Conservation (phyloP, 768 basidiomycete species). For the Podaxis sp. region DNA sequence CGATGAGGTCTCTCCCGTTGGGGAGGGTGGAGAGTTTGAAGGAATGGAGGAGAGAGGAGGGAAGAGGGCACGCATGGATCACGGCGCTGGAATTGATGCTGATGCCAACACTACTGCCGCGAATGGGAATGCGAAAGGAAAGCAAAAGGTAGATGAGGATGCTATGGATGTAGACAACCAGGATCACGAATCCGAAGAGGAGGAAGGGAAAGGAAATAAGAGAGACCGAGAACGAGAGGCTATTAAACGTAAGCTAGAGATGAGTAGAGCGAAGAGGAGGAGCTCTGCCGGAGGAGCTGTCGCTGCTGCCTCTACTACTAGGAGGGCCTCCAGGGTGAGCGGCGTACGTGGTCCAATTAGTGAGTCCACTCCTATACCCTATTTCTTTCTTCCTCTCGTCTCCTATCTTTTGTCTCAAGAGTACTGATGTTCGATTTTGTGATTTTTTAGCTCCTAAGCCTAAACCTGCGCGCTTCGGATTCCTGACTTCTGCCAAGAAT, state of each 20-base stretch:
- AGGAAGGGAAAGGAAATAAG: slow-evolving; percentile 44
- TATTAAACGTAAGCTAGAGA: slow-evolving; percentile 63
- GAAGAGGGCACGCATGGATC: slow-evolving; percentile 36
- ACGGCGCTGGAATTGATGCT: slow-evolving; percentile 27
- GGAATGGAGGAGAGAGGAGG: slow-evolving; percentile 28
- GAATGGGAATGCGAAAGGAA: slow-evolving; percentile 29
- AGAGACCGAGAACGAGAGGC: slow-evolving; percentile 55
- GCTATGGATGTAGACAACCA: slow-evolving; percentile 11
- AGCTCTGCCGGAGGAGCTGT: slow-evolving; percentile 56
- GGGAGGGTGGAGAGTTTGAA: slow-evolving; percentile 28
- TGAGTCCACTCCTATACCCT: slow-evolving; percentile 25
- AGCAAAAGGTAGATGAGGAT: slow-evolving; percentile 36
- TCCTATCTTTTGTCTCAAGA: slow-evolving; percentile 2
- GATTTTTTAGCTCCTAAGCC: slow-evolving; percentile 36
- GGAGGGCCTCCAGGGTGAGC: slow-evolving; percentile 21
- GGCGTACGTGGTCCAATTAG: slow-evolving; percentile 23
- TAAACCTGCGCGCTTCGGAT: slow-evolving; percentile 64
- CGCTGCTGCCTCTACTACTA: slow-evolving; percentile 39
- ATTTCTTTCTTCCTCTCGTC: too few species aligned
- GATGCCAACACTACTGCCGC: slow-evolving; percentile 6
- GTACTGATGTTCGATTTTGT: slow-evolving; percentile 17
- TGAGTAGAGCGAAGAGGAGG: slow-evolving; percentile 64
- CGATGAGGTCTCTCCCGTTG: slow-evolving; percentile 31
- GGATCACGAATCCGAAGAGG: not conserved
- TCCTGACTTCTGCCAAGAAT: slow-evolving; percentile 69